Base-by-base conservation (phyloP, 305 asterid species). In the Andrographis paniculata region DNA sequence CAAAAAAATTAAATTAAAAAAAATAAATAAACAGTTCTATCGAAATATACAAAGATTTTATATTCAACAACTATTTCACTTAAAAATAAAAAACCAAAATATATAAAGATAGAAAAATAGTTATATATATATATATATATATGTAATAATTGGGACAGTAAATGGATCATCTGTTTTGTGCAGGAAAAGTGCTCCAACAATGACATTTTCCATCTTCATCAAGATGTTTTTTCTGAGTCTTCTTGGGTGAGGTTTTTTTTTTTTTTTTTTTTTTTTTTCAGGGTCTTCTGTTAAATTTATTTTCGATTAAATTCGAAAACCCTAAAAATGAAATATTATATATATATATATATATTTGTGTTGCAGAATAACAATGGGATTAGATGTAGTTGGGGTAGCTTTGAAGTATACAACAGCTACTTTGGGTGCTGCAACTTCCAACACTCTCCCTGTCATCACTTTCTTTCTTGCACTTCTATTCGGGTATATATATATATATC, bases 341-440 rank as follows among this genome's bases (percentile, higher is more conserved):
- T 37, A 14, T 37, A 13, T 13, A n/a, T 14, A 13, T 1, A 0
- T 2, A 13, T 37, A 13, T 13, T 4, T 3, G 8, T 24, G 22
- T 48, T 66, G 66, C 70, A 85, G 95, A 76, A 77, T 85, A 21
- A 82, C 98, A 13, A 49, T 76, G 81, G 78, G 88, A 66, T 76
- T 89, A 74, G 84, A 89, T 40, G 58, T 89, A 0, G 71, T 69
- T 47, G 79, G 89, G 6, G 75, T 89, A 45, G 94, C 73, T 14
- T 72, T 89, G 61, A 76, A 69, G 66, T 71, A 89, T 35, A 89
- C 98, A 14, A 62, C 96, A 19, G 96, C 98, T 24, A 67, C 95
- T 20, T 50, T 85, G 66, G 98, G 88, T 21, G 95, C 98, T 45
- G 98, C 98, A 16, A 66, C 92, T 27, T 56, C 86, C 20, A 89